These are phyloP conservation scores for Amylostereum chailletii DNA, from an alignment of 1,284 basidiomycete species.

Conservation along the genomic window DNA sequence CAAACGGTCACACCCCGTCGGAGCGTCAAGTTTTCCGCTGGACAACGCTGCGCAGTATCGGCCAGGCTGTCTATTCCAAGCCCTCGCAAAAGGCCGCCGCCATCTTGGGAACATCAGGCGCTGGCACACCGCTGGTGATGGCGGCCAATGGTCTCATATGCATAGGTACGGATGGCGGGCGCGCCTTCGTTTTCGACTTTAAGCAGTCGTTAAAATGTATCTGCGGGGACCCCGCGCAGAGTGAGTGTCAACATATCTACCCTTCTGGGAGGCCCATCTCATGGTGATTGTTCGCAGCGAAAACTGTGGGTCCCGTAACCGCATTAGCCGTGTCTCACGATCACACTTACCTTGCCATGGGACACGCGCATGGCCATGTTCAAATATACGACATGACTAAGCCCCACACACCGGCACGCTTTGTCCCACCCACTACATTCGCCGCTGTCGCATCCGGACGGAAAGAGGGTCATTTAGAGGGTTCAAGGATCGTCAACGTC, in stretches of 20 bases:
- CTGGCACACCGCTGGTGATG: constrained; percentile 72
- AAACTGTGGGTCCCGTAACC: constrained; percentile 73
- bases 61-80: constrained; percentile 44
- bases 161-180: constrained; percentile 78
- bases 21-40: constrained; percentile 68
- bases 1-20: constrained; percentile 18
- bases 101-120: constrained; percentile 44
- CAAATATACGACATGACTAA: constrained; percentile 80
- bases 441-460: constrained; percentile 69
- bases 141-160: constrained; percentile 87
- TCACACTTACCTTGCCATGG: constrained; percentile 87
- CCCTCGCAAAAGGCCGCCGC: constrained; percentile 53
- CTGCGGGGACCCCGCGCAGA: constrained; percentile 59
- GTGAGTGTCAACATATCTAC: constrained; percentile 32
- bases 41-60: constrained; percentile 62
- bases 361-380: constrained; percentile 81
- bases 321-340: constrained; percentile 89
- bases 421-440: constrained; percentile 65
- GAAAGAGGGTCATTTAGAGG: constrained; percentile 86
- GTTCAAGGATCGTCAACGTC: constrained; percentile 81
- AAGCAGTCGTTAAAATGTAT: constrained; percentile 77
- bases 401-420: constrained; percentile 59
- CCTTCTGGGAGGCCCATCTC: background rate
- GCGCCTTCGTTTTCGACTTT: constrained; percentile 83
- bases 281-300: constrained; percentile 30